Conservation (phyloP, 139 green algal genomes). For the Ostreobium quekettii region DNA sequence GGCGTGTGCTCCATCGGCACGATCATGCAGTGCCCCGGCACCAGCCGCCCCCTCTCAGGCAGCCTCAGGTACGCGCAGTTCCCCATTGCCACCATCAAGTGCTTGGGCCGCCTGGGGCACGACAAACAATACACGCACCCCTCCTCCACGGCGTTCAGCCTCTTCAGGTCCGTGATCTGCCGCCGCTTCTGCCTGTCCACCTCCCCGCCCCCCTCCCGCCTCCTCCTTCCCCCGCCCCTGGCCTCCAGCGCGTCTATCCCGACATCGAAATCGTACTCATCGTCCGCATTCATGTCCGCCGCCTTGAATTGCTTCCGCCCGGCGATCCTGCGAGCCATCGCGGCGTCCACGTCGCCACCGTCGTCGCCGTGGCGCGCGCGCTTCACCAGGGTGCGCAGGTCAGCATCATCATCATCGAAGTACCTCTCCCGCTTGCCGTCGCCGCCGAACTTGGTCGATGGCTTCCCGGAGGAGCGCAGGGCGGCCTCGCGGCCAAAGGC, state of each 20-base stretch:
- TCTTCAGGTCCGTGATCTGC: conserved; percentile 30
- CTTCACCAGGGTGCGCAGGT: conserved; percentile 67
- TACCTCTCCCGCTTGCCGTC: conserved; percentile 56
- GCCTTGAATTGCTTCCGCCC: conserved; percentile 37
- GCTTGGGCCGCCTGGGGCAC: conserved; percentile 30
- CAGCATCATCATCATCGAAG: conserved; percentile 78
- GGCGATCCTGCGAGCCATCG: conserved; percentile 67
- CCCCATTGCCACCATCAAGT: conserved; percentile 76
- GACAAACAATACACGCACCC: conserved; percentile 42
- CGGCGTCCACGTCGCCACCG: conserved; percentile 53
- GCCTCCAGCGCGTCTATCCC: conserved; percentile 59
- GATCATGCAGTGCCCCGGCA: conserved; percentile 77
- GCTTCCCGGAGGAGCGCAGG: neutral
- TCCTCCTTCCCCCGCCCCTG: neutral
- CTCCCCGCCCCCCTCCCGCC: conserved; percentile 4
- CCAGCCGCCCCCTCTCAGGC: conserved; percentile 54
- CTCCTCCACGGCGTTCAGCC: conserved; percentile 23
- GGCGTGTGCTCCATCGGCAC: conserved; percentile 59
- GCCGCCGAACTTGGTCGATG: conserved; percentile 25
- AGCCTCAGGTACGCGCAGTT: conserved; percentile 75
- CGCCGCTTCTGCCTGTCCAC: conserved; percentile 34
- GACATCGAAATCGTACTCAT: conserved; percentile 89
- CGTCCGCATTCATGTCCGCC: conserved; percentile 66
- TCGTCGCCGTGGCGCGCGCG: conserved; percentile 54
- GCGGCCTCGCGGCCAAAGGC: conserved; percentile 71